Evolutionary conservation across 495 filamentous ascomycete species (phyloP).

Genomic region (Lasiosphaeris hirsuta): DNA sequence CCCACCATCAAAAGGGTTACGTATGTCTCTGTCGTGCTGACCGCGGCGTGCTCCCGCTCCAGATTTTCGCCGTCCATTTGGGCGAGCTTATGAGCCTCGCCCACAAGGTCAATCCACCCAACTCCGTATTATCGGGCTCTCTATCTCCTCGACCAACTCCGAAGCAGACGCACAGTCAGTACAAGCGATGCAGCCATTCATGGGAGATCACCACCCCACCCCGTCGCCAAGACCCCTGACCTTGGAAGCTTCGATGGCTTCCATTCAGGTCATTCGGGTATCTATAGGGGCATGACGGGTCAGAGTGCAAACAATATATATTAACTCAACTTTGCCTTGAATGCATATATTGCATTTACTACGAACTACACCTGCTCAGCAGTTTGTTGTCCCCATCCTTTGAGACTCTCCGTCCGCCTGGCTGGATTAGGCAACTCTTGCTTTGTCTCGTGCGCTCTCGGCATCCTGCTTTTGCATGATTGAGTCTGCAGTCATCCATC

Average conservation of each 20-base stretch:
- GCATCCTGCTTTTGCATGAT: neutral
- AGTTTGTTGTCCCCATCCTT: neutral
- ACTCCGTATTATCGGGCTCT: neutral
- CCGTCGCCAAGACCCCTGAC: neutral
- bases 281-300: constrained; percentile 18
- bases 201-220: constrained; percentile 1
- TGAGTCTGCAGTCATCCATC: neutral
- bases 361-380: neutral
- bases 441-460: neutral
- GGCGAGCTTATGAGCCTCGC: neutral
- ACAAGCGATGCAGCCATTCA: neutral
- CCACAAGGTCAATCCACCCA: neutral
- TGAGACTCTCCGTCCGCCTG: constrained; percentile 4
- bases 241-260: constrained; percentile 8
- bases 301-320: constrained; percentile 17
- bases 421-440: constrained; percentile 19
- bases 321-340: constrained; percentile 8
- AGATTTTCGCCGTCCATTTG: neutral
- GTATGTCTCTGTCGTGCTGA: constrained; percentile 7
- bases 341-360: constrained; percentile 12
- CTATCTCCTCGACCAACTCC: neutral
- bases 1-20: constrained; percentile 11
- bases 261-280: constrained; percentile 10
- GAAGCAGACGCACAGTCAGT: neutral
- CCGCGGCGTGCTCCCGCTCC: neutral